Percentiles rank a stretch among this genome's conserved stretches.
Conservation (phyloP, 306 rosid species). For the Quercus engelmannii region DNA sequence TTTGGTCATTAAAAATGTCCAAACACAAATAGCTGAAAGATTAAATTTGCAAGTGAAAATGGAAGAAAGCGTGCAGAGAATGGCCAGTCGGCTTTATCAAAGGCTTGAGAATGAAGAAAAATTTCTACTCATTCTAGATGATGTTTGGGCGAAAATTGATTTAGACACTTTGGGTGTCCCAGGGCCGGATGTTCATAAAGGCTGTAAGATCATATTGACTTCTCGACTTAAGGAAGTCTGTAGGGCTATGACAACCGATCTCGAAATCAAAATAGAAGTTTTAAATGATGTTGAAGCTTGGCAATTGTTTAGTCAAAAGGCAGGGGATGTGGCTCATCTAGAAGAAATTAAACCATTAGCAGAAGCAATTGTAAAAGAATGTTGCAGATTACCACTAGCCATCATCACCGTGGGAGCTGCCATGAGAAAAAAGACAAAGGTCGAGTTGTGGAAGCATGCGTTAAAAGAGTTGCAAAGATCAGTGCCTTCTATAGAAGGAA, state of each 20-base stretch:
- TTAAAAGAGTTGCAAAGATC: background rate
- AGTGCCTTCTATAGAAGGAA: background rate
- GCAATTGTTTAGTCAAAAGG: conserved; percentile 3
- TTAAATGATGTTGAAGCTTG: background rate
- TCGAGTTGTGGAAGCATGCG: conserved; percentile 13
- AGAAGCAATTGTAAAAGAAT: too few relatives aligned
- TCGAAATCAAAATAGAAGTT: background rate
- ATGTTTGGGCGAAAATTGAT: too few relatives aligned
- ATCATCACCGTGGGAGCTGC: conserved; percentile 6
- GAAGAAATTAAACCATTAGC: background rate
- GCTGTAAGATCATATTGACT: conserved; percentile 17
- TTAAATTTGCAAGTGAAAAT: conserved; percentile 6
- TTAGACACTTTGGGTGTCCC: conserved; percentile 9
- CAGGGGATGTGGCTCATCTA: conserved; percentile 5
- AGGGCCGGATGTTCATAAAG: background rate
- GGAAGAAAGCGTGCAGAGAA: conserved; percentile 3
- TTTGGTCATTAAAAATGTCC: too few relatives aligned
- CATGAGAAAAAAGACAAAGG: conserved; percentile 9
- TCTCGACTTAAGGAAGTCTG: background rate
- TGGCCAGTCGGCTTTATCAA: background rate
- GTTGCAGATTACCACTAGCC: background rate
- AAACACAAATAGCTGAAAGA: conserved; percentile 7
- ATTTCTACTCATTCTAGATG: too few relatives aligned
- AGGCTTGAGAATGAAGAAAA: background rate
- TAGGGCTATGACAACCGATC: conserved; percentile 3